These are phyloP conservation scores for Papilionanthe hybrid DNA, from an alignment of 116 monocot species.

Conservation along the genomic window DNA sequence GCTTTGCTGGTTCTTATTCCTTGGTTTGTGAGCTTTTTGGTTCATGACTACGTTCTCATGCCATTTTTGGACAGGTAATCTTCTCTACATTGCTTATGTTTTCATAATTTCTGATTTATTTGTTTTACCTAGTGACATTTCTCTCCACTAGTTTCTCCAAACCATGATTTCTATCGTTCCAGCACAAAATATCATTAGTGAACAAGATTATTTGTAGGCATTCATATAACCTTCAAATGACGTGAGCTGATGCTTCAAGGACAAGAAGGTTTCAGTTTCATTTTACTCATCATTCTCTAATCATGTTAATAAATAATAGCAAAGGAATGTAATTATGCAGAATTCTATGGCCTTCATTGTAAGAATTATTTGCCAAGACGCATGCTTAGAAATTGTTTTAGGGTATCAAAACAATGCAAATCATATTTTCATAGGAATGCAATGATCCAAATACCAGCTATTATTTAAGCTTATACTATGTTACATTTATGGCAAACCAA, in stretches of 20 bases:
- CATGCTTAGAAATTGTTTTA: too few species aligned
- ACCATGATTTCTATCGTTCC: not conserved
- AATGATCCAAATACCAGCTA: not conserved
- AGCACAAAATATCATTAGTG: not conserved
- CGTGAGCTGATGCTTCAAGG: not conserved
- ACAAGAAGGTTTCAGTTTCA: not conserved
- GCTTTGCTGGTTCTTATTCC: slow-evolving; percentile 69
- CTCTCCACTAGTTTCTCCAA: not conserved
- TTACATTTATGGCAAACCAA: not conserved
- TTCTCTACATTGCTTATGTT: not conserved
- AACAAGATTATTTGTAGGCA: not conserved
- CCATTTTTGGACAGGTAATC: slow-evolving; percentile 90
- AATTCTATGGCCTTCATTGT: not conserved
- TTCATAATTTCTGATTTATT: not conserved
- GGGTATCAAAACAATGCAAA: not conserved
- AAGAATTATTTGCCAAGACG: too few species aligned
- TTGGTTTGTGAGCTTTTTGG: slow-evolving; percentile 68
- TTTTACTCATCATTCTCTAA: not conserved
- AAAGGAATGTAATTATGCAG: not conserved
- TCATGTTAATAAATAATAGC: not conserved
- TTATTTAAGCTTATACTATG: not conserved
- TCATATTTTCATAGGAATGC: not conserved
- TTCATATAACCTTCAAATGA: not conserved
- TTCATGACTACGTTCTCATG: slow-evolving; percentile 92
- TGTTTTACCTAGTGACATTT: not conserved